Percentiles rank a stretch among this genome's conserved stretches.
Conservation (phyloP, 345 rosid genomes). For the Eucalyptus tenuipes region DNA sequence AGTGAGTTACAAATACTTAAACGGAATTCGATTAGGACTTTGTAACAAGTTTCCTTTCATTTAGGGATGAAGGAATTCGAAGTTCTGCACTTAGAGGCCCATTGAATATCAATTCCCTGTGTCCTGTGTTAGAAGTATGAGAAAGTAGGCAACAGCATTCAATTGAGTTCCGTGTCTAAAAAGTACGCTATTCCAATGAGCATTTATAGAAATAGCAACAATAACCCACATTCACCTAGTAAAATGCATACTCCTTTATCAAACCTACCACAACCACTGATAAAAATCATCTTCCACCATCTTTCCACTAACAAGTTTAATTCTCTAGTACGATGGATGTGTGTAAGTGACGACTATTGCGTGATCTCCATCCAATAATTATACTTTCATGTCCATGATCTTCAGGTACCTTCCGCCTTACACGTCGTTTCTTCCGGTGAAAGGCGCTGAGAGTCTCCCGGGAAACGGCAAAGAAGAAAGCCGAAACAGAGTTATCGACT, state of each 20-base stretch:
- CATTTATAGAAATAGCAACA: not conserved
- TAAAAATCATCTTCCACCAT: not conserved
- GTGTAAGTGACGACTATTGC: not conserved
- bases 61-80: not conserved
- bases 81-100: not conserved
- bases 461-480: not conserved
- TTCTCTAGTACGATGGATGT: not conserved
- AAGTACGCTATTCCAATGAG: not conserved
- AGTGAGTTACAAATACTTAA: not conserved
- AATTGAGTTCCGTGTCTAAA: too few relatives aligned
- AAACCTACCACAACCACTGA: not conserved
- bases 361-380: not conserved
- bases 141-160: too few relatives aligned
- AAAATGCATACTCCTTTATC: not conserved
- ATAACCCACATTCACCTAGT: not conserved
- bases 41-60: not conserved
- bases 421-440: slow-evolving; percentile 7
- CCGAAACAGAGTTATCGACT: not conserved
- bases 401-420: slow-evolving; percentile 31
- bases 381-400: not conserved
- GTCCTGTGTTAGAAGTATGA: too few relatives aligned
- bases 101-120: too few relatives aligned
- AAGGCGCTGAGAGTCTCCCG: not conserved
- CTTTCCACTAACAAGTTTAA: not conserved
- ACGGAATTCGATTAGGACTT: not conserved